Evolutionary conservation across 345 rosid species (phyloP).

Genomic region (Zanthoxylum bungeanum): DNA sequence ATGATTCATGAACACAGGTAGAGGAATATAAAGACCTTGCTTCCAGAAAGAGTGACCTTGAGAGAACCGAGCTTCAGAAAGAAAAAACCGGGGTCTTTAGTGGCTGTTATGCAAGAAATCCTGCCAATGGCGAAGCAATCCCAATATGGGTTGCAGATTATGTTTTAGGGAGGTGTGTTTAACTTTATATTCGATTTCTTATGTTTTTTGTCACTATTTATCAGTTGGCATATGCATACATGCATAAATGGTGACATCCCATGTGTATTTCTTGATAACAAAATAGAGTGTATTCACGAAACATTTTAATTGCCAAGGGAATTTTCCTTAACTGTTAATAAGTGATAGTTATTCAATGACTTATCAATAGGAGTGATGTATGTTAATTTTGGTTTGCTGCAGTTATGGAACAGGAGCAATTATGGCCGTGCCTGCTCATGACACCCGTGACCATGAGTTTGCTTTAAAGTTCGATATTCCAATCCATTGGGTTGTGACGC

Average conservation of each 20-base stretch:
- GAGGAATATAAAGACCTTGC: constrained; percentile 80
- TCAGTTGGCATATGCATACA: constrained; percentile 4
- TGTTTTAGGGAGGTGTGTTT: constrained; percentile 69
- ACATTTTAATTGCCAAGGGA: background rate
- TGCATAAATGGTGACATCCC: background rate
- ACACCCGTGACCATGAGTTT: constrained; percentile 78
- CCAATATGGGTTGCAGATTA: constrained; percentile 97
- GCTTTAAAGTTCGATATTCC: constrained; percentile 75
- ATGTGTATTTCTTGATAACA: background rate
- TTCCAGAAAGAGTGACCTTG: constrained; percentile 83
- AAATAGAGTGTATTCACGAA: background rate
- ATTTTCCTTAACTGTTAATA: background rate
- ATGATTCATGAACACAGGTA: constrained; percentile 45
- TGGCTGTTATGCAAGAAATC: constrained; percentile 81
- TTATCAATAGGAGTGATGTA: constrained; percentile 1
- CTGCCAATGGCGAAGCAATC: constrained; percentile 75
- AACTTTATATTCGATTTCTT: background rate
- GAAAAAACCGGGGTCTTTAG: constrained; percentile 89
- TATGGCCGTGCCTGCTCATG: constrained; percentile 97
- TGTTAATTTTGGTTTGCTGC: constrained; percentile 19
- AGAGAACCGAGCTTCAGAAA: constrained; percentile 95
- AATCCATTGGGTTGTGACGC: constrained; percentile 61
- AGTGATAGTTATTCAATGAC: background rate
- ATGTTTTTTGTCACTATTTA: background rate
- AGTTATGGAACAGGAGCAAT: constrained; percentile 99